Evolutionary conservation across 2,329 filamentous ascomycete genomes (phyloP).

Genomic region (Phaeosphaeriaceae sp.): DNA sequence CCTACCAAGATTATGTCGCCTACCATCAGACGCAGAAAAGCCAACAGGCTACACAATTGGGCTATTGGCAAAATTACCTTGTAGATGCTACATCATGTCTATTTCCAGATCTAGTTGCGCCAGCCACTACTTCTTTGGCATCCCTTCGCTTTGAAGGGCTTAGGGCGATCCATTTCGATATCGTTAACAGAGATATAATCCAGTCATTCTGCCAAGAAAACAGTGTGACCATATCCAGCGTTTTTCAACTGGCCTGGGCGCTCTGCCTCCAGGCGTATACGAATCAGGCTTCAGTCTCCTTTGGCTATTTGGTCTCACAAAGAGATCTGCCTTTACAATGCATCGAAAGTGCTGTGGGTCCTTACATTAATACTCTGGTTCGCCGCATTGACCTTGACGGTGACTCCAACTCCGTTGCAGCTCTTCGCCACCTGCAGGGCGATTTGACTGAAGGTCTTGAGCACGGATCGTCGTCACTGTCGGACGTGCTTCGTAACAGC

Average conservation of each 20-base stretch:
- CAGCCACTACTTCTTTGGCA: neutral
- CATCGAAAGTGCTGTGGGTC: slow-evolving; percentile 46
- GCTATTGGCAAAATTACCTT: slow-evolving; percentile 20
- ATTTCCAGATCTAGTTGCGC: slow-evolving; percentile 13
- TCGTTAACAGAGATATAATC: slow-evolving; percentile 4
- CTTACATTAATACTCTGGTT: slow-evolving; percentile 50
- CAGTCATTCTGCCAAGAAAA: slow-evolving; percentile 42
- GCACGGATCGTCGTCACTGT: no score
- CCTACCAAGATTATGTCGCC: slow-evolving; percentile 20
- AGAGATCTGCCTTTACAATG: slow-evolving; percentile 43
- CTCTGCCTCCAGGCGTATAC: slow-evolving; percentile 34
- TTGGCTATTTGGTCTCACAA: slow-evolving; percentile 48
- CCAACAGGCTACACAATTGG: neutral
- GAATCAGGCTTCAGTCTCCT: slow-evolving; percentile 36
- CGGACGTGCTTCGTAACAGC: no score
- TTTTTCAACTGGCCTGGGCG: slow-evolving; percentile 42
- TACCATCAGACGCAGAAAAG: slow-evolving; percentile 11
- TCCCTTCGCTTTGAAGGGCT: slow-evolving; percentile 2
- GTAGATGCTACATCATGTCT: slow-evolving; percentile 9
- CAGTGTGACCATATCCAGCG: slow-evolving; percentile 54
- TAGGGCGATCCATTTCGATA: neutral
- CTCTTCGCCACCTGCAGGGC: no score
- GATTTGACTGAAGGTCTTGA: no score
- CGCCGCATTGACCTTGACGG: slow-evolving; percentile 44
- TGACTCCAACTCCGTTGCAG: no score